These are phyloP conservation scores for Calycina herbarum DNA, from an alignment of 2,329 filamentous ascomycete species.

Conservation along the genomic window DNA sequence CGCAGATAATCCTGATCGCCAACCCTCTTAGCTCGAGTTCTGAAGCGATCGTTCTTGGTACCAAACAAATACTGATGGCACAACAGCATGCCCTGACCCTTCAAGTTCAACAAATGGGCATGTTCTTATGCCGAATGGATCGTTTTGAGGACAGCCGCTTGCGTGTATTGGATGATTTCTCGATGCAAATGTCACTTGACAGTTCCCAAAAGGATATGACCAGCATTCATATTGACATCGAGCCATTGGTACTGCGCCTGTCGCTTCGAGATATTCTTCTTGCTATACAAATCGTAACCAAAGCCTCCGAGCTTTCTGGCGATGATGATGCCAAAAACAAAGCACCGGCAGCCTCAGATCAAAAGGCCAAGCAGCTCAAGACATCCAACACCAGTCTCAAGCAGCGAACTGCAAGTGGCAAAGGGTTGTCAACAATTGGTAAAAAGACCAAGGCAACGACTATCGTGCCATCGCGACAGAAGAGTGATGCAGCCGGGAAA, in stretches of 20 bases:
- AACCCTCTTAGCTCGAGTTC: conserved; percentile 88
- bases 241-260: conserved; percentile 85
- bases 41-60: conserved; percentile 92
- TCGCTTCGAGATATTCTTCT: conserved; percentile 94
- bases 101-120: conserved; percentile 90
- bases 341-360: conserved; percentile 44
- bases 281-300: conserved; percentile 87
- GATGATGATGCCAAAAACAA: conserved; percentile 50
- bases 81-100: conserved; percentile 93
- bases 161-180: conserved; percentile 95
- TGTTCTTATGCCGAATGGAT: conserved; percentile 99
- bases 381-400: conserved; percentile 44
- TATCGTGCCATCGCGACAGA: conserved; percentile 27
- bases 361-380: conserved; percentile 55
- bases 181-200: conserved; percentile 85
- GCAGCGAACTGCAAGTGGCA: conserved; percentile 57
- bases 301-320: conserved; percentile 83
- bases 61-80: conserved; percentile 88
- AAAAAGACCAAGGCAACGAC: conserved; percentile 45
- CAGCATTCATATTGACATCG: conserved; percentile 82
- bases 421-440: conserved; percentile 53
- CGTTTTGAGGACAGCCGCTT: conserved; percentile 88
- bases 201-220: conserved; percentile 61
- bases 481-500: conserved; percentile 44
- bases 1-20: conserved; percentile 93